These are phyloP conservation scores for Phoma sp. DNA, from an alignment of 2,329 filamentous ascomycete species.

Conservation along the genomic window DNA sequence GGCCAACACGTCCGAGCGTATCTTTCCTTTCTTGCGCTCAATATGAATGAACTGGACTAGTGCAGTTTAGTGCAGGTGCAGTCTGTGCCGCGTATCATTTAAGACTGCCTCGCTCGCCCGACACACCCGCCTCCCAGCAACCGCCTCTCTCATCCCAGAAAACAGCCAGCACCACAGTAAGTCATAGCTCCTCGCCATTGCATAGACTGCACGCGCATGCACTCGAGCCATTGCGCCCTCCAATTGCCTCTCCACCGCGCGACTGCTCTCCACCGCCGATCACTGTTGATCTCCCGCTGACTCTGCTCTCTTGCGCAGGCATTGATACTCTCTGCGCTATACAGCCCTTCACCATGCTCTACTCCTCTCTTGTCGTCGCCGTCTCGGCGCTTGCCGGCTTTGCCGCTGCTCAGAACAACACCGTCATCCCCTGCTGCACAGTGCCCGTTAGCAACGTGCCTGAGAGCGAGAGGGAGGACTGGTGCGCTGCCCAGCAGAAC, in stretches of 20 bases:
- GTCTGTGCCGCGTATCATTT: slow-evolving; percentile 25
- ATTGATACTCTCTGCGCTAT: slow-evolving; percentile 45
- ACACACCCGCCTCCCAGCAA: slow-evolving; percentile 15
- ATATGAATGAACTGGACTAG: slow-evolving; percentile 21
- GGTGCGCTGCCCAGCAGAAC: slow-evolving; percentile 66
- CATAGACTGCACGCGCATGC: background rate
- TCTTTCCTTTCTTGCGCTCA: slow-evolving; percentile 28
- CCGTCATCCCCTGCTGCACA: slow-evolving; percentile 47
- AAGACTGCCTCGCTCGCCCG: slow-evolving; percentile 18
- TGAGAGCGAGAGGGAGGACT: slow-evolving; percentile 50
- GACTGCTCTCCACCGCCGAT: slow-evolving; percentile 17
- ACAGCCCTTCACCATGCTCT: slow-evolving; percentile 52
- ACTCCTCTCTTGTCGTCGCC: slow-evolving; percentile 55
- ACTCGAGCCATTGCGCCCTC: slow-evolving; percentile 15
- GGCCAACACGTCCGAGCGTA: slow-evolving; percentile 33
- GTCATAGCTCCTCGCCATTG: slow-evolving; percentile 3
- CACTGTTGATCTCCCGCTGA: slow-evolving; percentile 34
- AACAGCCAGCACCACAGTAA: slow-evolving; percentile 17
- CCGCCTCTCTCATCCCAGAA: slow-evolving; percentile 15
- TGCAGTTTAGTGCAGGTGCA: slow-evolving; percentile 16
- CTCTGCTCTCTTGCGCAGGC: slow-evolving; percentile 32
- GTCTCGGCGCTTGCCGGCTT: slow-evolving; percentile 55
- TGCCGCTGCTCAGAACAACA: slow-evolving; percentile 53
- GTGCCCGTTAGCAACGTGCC: slow-evolving; percentile 54
- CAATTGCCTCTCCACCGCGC: slow-evolving; percentile 3